phyloP scores from a whole-genome alignment of 2,329 filamentous ascomycete species.

The Sporothrix phasma region DNA sequence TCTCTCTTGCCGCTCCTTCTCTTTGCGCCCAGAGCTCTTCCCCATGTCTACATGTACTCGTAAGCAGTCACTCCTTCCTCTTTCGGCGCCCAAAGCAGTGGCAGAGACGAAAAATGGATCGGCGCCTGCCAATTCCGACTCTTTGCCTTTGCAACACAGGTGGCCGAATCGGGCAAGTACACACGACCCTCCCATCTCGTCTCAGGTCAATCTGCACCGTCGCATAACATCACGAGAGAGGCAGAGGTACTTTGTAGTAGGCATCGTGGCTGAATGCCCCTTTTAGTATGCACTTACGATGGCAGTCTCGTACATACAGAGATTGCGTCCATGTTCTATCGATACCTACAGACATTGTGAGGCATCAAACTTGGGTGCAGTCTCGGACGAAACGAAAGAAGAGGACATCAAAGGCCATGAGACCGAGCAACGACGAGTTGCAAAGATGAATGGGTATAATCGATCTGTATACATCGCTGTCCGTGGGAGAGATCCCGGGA shows the following conservation, averaged over 20 bases:
- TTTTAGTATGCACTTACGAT: background rate
- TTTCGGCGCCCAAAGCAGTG: background rate
- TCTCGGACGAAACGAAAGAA: background rate
- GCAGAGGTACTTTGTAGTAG: background rate
- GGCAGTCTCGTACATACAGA: background rate
- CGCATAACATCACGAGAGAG: background rate
- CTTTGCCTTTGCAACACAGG: background rate
- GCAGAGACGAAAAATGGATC: background rate
- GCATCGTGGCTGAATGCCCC: background rate
- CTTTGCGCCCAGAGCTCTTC: background rate
- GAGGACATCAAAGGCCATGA: background rate
- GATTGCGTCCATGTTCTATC: too few relatives aligned
- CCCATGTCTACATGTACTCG: background rate
- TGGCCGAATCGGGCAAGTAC: slow-evolving; percentile 10
- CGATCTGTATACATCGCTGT: slow-evolving; percentile 4
- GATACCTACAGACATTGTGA: too few relatives aligned
- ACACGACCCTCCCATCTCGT: background rate
- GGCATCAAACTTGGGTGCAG: background rate
- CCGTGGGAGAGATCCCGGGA: background rate
- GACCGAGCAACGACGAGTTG: background rate
- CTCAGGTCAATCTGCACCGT: background rate
- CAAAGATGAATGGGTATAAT: background rate
- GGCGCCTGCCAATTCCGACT: background rate
- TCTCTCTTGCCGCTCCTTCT: background rate
- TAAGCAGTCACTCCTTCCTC: background rate